phyloP scores from a whole-genome alignment of 441 rosid species.

The Lepidium campestre region DNA sequence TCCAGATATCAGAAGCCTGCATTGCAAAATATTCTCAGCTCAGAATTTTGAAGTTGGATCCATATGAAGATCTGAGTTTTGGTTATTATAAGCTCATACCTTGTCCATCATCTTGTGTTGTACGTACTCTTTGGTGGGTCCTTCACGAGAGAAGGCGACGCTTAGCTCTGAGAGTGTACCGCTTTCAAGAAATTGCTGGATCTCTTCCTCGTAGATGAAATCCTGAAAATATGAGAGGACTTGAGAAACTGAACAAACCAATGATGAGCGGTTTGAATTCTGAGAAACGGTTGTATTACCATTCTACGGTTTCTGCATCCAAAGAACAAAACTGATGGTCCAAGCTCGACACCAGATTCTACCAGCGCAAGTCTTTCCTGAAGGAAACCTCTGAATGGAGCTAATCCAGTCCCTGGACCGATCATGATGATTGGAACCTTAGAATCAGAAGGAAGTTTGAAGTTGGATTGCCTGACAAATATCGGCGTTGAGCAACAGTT shows the following conservation, averaged over 20 bases:
- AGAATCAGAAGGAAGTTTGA: constrained; percentile 75
- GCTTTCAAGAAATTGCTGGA: constrained; percentile 51
- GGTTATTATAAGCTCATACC: constrained; percentile 35
- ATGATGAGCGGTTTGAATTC: background rate
- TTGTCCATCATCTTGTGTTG: constrained; percentile 92
- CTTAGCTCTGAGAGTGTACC: constrained; percentile 86
- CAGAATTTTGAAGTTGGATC: background rate
- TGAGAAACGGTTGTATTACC: constrained; percentile 34
- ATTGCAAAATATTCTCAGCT: background rate
- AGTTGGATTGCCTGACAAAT: constrained; percentile 87
- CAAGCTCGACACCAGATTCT: constrained; percentile 79
- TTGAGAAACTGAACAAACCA: constrained; percentile 6
- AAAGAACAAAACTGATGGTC: constrained; percentile 77
- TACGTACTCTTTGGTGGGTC: constrained; percentile 88
- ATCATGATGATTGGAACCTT: constrained; percentile 88
- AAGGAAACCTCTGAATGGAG: constrained; percentile 98
- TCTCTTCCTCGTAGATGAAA: constrained; percentile 87
- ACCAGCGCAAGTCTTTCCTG: constrained; percentile 83
- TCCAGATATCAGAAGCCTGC: constrained; percentile 48
- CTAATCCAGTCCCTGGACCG: constrained; percentile 97
- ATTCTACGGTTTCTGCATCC: constrained; percentile 89
- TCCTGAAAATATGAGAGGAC: constrained; percentile 43
- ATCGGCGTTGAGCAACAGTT: constrained; percentile 82
- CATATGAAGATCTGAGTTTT: background rate
- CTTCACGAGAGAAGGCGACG: constrained; percentile 94